Evolutionary conservation across 441 rosid genomes (phyloP), one percentile per base, ranked within the genome.

Genomic region (Manihot esculenta): DNA sequence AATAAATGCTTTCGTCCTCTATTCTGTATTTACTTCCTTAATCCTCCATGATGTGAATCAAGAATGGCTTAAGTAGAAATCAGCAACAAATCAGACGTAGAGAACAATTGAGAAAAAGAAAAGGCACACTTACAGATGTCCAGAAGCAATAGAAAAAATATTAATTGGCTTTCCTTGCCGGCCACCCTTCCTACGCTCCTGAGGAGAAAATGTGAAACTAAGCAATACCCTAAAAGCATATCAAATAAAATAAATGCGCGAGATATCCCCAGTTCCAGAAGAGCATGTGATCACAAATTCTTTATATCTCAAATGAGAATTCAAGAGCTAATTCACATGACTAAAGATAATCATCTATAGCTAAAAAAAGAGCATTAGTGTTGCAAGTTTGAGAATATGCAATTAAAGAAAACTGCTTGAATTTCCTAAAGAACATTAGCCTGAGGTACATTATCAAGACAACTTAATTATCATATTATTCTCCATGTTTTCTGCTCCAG

Each of bases 131-230:
- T 88, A 96, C 99, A 96, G 81, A 84, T 96, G 98, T 69, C 99
- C 99, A 57, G 99, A 96, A 77, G 99, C 99, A 72, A 96, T 79
- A 67, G 98, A 96, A 74, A 93, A 96, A 50, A 96, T 92, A 78
- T 96, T 93, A 70, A 96, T 87, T 14, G 89, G 81, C 83, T 85
- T 89, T 84, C 98, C 98, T 70, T 71, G 86, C 68, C 95, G 90
- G 48, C 88, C 91, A 70, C 88, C 88, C 81, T 81, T 90, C 72
- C 85, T 81, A 74, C 78, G 85, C 77, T 82, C 91, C 97, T 91
- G 78, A 57, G 51, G 72, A 58, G 57, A 65, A 70, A 69, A 76
- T 35, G 42, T 76, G 56, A 71, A 77, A 54, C 21, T 20, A 62
- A 20, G 50, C 64, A 80, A 53, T 42, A 45, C 30, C 38, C 54